Percentiles rank a stretch among this genome's conserved stretches.
Conservation (phyloP, 108 stramenopile species). For the Thalassiosira profunda region DNA sequence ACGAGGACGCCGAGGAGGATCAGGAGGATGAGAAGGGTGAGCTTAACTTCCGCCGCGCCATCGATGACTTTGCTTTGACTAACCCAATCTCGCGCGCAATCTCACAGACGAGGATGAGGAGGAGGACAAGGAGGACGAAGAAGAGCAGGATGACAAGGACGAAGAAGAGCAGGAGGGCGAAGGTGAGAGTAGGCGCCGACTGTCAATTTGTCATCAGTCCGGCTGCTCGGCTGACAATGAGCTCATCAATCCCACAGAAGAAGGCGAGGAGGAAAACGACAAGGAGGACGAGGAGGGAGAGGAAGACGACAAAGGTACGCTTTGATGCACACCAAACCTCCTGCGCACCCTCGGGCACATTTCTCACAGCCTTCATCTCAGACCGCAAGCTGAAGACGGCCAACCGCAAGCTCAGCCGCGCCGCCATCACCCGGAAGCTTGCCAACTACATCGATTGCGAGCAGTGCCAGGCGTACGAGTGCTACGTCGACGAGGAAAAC, state of each 20-base stretch:
- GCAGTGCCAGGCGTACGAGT: conserved; percentile 57
- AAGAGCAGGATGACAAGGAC: not conserved
- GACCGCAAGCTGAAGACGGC: not conserved
- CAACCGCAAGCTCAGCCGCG: not conserved
- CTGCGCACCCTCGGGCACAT: not conserved
- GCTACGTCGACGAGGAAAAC: conserved; percentile 36
- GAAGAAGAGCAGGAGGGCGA: not conserved
- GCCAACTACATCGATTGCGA: conserved; percentile 61
- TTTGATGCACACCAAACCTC: not conserved
- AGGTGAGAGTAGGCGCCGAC: too few species aligned
- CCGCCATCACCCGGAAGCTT: conserved; percentile 30
- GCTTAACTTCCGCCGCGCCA: too few species aligned
- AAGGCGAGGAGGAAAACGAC: not conserved
- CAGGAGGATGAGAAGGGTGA: conserved; percentile 17
- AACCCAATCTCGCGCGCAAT: too few species aligned
- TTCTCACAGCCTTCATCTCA: not conserved
- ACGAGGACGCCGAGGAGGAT: conserved; percentile 10
- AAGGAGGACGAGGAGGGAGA: not conserved
- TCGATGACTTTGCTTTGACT: too few species aligned
- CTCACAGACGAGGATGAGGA: not conserved
- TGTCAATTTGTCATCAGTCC: too few species aligned
- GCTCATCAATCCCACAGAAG: too few species aligned
- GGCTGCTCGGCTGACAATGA: too few species aligned
- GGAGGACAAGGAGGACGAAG: not conserved
- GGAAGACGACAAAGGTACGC: not conserved